Evolutionary conservation across 257 asterid genomes (phyloP).

Genomic region (Solanum chiquidenum): DNA sequence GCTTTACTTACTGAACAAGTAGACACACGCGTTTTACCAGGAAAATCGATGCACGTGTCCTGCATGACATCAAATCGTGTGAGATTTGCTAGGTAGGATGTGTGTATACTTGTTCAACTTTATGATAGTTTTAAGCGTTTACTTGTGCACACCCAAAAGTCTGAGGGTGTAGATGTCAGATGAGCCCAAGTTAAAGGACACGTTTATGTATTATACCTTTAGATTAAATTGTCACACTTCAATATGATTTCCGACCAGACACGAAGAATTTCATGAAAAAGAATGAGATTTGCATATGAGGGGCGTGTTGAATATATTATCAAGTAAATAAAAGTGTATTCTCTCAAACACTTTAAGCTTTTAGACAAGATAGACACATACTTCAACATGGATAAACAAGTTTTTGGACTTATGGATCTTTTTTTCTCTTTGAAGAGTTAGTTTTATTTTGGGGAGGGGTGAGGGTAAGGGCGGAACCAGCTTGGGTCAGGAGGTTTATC

Average conservation of each 20-base stretch:
- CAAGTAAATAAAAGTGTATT: neutral
- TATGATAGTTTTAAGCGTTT: too few species aligned
- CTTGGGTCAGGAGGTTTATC: too few species aligned
- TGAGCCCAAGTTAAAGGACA: neutral
- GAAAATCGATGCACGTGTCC: too few species aligned
- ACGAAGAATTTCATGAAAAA: neutral
- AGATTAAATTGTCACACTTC: neutral
- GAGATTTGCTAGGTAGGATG: neutral
- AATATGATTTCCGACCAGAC: neutral
- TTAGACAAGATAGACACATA: neutral
- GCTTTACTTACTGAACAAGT: neutral
- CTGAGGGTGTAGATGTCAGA: fast-evolving
- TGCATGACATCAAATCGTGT: neutral
- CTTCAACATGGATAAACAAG: neutral
- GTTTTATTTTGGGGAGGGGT: neutral
- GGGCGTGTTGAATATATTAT: neutral
- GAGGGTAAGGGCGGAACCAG: too few species aligned
- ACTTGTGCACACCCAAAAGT: too few species aligned
- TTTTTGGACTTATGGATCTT: neutral
- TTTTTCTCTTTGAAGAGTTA: too few species aligned
- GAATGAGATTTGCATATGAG: neutral
- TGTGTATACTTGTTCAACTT: too few species aligned
- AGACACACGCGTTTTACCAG: neutral
- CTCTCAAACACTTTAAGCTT: neutral
- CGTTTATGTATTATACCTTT: neutral